Conservation (phyloP, 106 monocot genomes). For the Acorus gramineus region DNA sequence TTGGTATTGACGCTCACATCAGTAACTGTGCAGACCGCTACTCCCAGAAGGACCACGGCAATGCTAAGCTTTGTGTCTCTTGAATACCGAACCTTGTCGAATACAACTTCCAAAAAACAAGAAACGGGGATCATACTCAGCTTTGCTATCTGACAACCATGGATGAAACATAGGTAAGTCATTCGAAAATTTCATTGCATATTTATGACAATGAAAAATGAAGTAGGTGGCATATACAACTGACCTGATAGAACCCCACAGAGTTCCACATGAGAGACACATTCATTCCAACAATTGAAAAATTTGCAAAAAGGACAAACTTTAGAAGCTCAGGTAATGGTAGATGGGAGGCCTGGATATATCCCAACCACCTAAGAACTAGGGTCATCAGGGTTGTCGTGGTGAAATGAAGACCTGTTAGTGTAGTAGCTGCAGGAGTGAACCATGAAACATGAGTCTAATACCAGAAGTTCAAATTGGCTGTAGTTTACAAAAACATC, state of each 20-base stretch:
- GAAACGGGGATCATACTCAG: conserved; percentile 77
- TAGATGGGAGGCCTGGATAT: conserved; percentile 45
- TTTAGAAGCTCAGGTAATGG: conserved; percentile 51
- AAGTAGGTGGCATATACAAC: background rate
- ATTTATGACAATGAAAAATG: no score
- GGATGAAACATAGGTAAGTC: background rate
- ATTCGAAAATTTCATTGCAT: background rate
- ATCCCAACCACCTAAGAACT: conserved; percentile 46
- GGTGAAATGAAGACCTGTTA: conserved; percentile 60
- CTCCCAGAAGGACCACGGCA: conserved; percentile 52
- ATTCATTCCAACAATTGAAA: conserved; percentile 54
- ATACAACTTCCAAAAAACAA: conserved; percentile 58
- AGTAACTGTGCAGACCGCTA: conserved; percentile 59
- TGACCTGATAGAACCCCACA: conserved; percentile 55
- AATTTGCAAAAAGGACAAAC: conserved; percentile 55
- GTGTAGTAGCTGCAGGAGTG: conserved; percentile 44
- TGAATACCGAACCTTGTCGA: conserved; percentile 63
- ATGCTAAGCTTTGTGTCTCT: conserved; percentile 68
- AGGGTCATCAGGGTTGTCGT: conserved; percentile 48
- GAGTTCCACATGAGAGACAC: conserved; percentile 51
- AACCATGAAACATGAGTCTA: no score
- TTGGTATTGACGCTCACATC: conserved; percentile 60
- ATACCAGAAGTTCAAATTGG: no score
- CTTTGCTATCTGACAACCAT: conserved; percentile 50
- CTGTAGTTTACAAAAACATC: no score